Percentiles rank a stretch among this genome's conserved stretches.
These are phyloP conservation scores for Rehmannia glutinosa DNA, from an alignment of 257 asterid species.

Conservation along the genomic window DNA sequence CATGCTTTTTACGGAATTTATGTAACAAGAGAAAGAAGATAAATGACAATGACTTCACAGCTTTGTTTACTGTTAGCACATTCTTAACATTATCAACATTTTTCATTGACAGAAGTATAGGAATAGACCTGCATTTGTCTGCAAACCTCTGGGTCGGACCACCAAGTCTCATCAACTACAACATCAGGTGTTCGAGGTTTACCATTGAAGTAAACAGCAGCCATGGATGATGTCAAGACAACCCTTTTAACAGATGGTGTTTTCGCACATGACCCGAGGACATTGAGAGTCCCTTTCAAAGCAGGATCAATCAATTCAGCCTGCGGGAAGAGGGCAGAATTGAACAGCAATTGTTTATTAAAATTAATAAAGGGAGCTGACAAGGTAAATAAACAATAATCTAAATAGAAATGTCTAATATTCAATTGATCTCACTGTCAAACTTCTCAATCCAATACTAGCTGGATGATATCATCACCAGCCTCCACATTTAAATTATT, in stretches of 20 bases:
- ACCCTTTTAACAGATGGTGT: constrained; percentile 44
- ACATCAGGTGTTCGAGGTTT: constrained; percentile 45
- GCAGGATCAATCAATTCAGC: constrained; percentile 66
- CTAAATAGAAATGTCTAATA: neutral
- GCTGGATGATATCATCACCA: neutral
- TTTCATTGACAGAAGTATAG: neutral
- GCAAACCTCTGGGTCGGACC: constrained; percentile 47
- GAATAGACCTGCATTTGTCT: constrained; percentile 24
- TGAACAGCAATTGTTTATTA: neutral
- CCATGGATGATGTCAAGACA: constrained; percentile 58
- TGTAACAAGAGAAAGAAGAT: neutral
- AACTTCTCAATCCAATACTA: neutral
- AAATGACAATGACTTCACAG: neutral
- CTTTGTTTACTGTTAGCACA: neutral
- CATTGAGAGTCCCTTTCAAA: constrained; percentile 62
- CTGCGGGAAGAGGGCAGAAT: constrained; percentile 25
- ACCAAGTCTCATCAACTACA: constrained; percentile 50
- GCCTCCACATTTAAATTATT: neutral
- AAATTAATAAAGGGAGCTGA: neutral
- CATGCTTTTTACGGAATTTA: neutral
- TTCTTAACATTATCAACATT: neutral
- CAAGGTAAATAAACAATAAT: neutral
- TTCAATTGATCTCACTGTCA: neutral
- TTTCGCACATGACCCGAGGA: constrained; percentile 57
- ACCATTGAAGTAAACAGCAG: constrained; percentile 49